Evolutionary conservation across 2,329 filamentous ascomycete genomes (phyloP), one percentile per base, ranked within the genome.

Genomic region (Mycosphaerella sp.): DNA sequence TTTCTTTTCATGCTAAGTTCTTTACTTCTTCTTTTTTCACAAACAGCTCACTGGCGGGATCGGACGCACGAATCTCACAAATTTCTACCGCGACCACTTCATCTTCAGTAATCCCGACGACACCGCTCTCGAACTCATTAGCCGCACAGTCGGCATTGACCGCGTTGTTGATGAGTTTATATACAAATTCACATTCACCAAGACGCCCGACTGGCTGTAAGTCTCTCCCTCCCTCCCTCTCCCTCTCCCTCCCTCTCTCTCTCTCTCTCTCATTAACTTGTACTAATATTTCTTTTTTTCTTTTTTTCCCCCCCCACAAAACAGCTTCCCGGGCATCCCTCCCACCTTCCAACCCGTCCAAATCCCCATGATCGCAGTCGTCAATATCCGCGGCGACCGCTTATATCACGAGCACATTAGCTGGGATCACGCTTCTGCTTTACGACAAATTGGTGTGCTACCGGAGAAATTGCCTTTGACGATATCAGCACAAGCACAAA

Each of bases 21-120:
- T 21, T 21, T 21, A 3, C 18, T 21, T 21, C 6, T 21, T 21
- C 18, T 21, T 21, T 21, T 21, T 6, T 21, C 6, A 21, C 6
- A 21, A n/a, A 16, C 14, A 49, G 18, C 30, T 82, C 61, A 72
- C 76, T 0, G 86, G 86, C 1, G 87, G 86, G 0, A 76, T 89
- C 30, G 86, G 86, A 0, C 77, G 86, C 14, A 70, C 72, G 1
- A 70, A 71, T 1, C 70, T 90, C 7, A 80, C 82, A 0, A 69
- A 73, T 4, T 91, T 90, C 62, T 90, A 90, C 67, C 75, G 76
- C 0, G 64, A 87, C 55, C 80, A 89, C 62, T 90, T 91, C 69
- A 83, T 90, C 60, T 86, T 84, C 64, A 80, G 75, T 52, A 91
- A 90, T 56, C 80, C 86, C 0, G 73, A 73, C 0, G 85, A 89